Evolutionary conservation across 169 alveolate genomes (phyloP).

Genomic region (Babesia bigemina): DNA sequence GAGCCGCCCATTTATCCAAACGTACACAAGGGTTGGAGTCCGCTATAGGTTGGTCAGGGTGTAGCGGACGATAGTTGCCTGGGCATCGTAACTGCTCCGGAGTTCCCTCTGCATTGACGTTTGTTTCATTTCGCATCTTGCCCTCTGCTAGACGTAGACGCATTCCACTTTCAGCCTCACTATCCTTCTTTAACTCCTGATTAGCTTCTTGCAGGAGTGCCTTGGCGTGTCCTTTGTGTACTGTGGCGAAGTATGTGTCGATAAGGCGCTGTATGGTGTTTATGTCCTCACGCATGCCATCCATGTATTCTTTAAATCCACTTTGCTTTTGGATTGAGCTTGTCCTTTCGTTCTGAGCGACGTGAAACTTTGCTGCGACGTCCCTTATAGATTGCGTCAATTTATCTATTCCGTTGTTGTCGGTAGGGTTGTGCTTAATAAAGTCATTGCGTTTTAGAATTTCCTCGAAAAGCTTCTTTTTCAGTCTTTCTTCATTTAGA

Average conservation of each 20-base stretch:
- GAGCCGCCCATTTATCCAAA: neutral
- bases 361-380: constrained; percentile 12
- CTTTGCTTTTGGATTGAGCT: constrained; percentile 29
- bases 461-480: constrained; percentile 25
- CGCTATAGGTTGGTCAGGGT: constrained; percentile 1
- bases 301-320: constrained; percentile 42
- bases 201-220: constrained; percentile 18
- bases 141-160: constrained; percentile 14
- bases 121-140: constrained; percentile 8
- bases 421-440: neutral
- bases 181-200: constrained; percentile 6
- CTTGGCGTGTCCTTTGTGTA: constrained; percentile 37
- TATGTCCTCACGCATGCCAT: constrained; percentile 28
- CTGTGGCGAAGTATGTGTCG: constrained; percentile 38
- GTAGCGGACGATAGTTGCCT: neutral
- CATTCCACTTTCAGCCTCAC: constrained; percentile 21
- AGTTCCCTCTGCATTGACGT: neutral
- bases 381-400: constrained; percentile 1
- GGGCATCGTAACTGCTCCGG: constrained; percentile 8
- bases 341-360: constrained; percentile 14
- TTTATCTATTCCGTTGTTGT: neutral
- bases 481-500: neutral
- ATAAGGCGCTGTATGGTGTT: constrained; percentile 36
- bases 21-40: constrained; percentile 17
- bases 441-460: constrained; percentile 19